A percentile compares a stretch with the other conserved stretches of the same genome.
phyloP scores from a whole-genome alignment of 73 alveolate genomes.

The Uronychia setigera region DNA sequence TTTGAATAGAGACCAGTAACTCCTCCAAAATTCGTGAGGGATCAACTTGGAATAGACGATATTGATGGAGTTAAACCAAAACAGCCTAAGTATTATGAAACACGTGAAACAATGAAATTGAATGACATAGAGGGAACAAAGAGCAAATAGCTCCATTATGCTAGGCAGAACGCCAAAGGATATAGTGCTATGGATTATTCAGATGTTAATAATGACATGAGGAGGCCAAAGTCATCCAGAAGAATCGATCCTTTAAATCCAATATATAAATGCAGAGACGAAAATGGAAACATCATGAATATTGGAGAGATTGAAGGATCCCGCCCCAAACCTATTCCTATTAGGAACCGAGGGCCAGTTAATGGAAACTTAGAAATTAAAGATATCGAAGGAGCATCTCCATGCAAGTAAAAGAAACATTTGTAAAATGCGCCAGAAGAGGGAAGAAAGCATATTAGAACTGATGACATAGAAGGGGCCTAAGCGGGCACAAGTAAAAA shows the following conservation, averaged over 20 bases:
- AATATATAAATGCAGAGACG: conserved; percentile 63
- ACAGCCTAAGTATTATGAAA: conserved; percentile 73
- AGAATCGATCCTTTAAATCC: conserved; percentile 94
- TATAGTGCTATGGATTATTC: conserved; percentile 26
- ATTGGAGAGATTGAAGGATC: conserved; percentile 50
- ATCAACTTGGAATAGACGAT: conserved; percentile 84
- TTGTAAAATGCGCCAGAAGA: conserved; percentile 43
- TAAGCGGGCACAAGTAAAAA: conserved; percentile 76
- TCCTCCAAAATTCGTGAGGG: conserved; percentile 95
- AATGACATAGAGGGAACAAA: conserved; percentile 93
- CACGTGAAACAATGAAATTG: conserved; percentile 76
- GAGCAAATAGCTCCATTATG: conserved; percentile 43
- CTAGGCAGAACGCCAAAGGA: conserved; percentile 41
- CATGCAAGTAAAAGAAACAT: conserved; percentile 39
- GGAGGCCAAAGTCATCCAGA: conserved; percentile 56
- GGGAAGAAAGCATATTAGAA: conserved; percentile 65
- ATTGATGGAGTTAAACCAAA: conserved; percentile 95
- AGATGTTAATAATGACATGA: conserved; percentile 58
- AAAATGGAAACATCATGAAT: conserved; percentile 41
- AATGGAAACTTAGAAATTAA: conserved; percentile 11
- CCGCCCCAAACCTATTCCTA: conserved; percentile 20
- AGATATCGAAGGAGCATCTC: conserved; percentile 52
- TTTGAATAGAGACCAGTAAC: conserved; percentile 82
- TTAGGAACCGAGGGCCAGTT: conserved; percentile 3
- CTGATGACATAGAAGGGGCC: conserved; percentile 81